Base-by-base conservation (phyloP, 2,329 filamentous ascomycete genomes). In the Aspergillus pseudoterreus region DNA sequence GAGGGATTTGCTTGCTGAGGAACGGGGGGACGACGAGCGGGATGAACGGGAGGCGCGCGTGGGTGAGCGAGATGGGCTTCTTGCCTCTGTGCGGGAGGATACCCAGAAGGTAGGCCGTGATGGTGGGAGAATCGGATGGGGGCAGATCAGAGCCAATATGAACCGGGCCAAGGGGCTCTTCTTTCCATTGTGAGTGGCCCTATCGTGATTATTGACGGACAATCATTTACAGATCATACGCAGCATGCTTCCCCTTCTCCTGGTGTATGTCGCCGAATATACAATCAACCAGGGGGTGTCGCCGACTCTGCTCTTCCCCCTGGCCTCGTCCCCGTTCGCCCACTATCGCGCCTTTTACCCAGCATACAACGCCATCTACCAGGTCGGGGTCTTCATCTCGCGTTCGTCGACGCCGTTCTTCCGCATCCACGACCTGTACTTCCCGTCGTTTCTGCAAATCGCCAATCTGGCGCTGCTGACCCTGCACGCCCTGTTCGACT, bases 221-320 rank as follows among this genome's bases (percentile, higher is more conserved):
- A 21, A 24, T 3, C 45, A 41, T 53, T 65, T 35, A 65, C 51
- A 36, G 17, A 10, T 39, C 6, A 33, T 42, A 30, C 50, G 6
- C 36, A 82, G 80, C 69, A 97, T 99, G 91, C 78, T 95, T 3
- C 94, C 94, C 0, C 79, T 99, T 12, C 79, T 97, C 32, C 75
- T 97, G 14, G 94, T 99, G 27, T 99, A 96, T 69, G 82, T 97
- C 33, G 90, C 92, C 51, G 94, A 99, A 75, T 99, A 99, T 69
- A 95, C 89, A 50, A 96, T 97, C 71, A 97, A 97, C 74, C 92
- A 96, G 75, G 92, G 92, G 33, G 90, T 97, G 0, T 80, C 90
- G 0, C 92, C 94, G 1, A 96, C 91, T 0, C 77, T 97, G 0
- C 81, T 99, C 4, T 99, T 96, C 66, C 90, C 92, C 0, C 77